A percentile compares a stretch with the other conserved stretches of the same genome.
Conservation (phyloP, 257 asterid species). For the Nicotiana paniculata region DNA sequence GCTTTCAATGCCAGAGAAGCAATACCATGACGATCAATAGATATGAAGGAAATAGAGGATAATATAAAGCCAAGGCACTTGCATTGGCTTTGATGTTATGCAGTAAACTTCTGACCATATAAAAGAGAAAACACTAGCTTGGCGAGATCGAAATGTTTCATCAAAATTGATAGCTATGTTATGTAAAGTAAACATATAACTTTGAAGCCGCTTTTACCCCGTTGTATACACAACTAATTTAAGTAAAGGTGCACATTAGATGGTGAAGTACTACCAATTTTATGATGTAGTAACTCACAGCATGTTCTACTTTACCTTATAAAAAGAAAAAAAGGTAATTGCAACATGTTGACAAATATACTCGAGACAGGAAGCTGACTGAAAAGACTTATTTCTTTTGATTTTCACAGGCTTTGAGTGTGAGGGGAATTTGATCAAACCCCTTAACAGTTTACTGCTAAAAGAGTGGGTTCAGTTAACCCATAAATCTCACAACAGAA, state of each 20-base stretch:
- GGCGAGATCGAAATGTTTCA: background rate
- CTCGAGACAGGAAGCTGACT: background rate
- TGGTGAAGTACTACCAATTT: background rate
- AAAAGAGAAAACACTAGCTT: background rate
- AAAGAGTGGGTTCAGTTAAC: background rate
- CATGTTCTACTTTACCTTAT: background rate
- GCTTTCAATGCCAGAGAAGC: background rate
- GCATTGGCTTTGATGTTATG: background rate
- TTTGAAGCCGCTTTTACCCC: background rate
- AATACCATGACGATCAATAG: background rate
- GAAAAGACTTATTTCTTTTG: background rate
- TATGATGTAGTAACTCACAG: background rate
- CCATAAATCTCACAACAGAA: background rate
- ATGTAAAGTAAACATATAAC: background rate
- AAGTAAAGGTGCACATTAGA: background rate
- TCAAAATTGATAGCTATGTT: background rate
- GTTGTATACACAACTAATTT: background rate
- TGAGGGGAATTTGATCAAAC: background rate
- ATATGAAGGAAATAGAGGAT: background rate
- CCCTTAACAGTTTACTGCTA: background rate
- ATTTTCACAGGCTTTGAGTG: background rate
- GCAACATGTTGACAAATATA: background rate
- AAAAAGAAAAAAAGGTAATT: too few relatives aligned
- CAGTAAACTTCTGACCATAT: too few relatives aligned
- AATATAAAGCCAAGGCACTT: background rate